Conservation (phyloP, 176 grass and related monocot species). For the Tillandsia fasciculata region DNA sequence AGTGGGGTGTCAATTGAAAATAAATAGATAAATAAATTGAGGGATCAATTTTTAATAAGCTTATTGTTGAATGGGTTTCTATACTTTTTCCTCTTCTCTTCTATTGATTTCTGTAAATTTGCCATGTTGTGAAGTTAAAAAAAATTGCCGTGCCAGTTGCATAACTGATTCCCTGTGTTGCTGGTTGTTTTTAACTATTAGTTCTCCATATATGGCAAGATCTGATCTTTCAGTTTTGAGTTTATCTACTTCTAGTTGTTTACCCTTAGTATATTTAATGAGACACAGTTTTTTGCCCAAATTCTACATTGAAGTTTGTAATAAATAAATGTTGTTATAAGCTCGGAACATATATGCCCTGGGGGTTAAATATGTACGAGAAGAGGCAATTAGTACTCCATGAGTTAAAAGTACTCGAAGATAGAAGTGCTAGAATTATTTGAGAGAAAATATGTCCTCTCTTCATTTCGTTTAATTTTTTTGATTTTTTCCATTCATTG, state of each 20-base stretch:
- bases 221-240: background rate
- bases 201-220: background rate
- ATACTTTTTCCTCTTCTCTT: no score
- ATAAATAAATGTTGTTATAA: background rate
- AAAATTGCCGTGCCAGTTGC: no score
- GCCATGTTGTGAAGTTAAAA: no score
- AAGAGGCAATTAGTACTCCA: background rate
- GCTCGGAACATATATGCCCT: background rate
- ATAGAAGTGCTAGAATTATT: background rate
- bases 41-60: no score
- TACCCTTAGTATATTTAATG: background rate
- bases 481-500: background rate
- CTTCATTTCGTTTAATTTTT: background rate
- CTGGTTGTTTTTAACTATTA: background rate
- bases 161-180: background rate
- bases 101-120: no score
- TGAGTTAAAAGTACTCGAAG: background rate
- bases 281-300: background rate
- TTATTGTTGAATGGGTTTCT: no score
- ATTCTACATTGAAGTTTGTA: background rate
- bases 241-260: background rate
- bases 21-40: no score
- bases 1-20: no score
- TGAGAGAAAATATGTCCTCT: background rate
- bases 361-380: background rate